Conservation (phyloP, 2,329 filamentous ascomycete genomes). For the Botrytis tulipae region DNA sequence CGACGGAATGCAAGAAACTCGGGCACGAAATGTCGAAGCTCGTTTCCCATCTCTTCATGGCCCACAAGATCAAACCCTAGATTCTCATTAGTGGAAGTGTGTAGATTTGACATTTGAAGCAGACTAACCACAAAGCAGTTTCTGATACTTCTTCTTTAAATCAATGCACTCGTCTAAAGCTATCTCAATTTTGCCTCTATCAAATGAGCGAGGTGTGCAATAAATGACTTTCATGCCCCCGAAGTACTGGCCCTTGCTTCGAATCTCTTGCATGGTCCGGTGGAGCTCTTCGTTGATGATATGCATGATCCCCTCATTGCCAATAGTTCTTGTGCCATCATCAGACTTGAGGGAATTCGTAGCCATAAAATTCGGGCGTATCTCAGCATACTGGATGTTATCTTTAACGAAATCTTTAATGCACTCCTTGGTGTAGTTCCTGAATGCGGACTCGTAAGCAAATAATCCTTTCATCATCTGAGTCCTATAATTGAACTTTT, state of each 20-base stretch:
- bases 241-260: slow-evolving; percentile 47
- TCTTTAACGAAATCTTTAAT: slow-evolving; percentile 62
- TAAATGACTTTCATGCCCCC: slow-evolving; percentile 70
- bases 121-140: slow-evolving; percentile 61
- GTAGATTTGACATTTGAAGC: not conserved
- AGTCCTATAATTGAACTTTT: slow-evolving; percentile 66
- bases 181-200: slow-evolving; percentile 45
- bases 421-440: slow-evolving; percentile 57
- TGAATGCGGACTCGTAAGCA: slow-evolving; percentile 63
- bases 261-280: slow-evolving; percentile 46
- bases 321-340: slow-evolving; percentile 52
- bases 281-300: slow-evolving; percentile 57
- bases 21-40: slow-evolving; percentile 54
- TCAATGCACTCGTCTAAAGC: slow-evolving; percentile 61
- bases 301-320: slow-evolving; percentile 58
- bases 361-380: slow-evolving; percentile 66
- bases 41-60: slow-evolving; percentile 61
- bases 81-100: not conserved
- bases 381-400: slow-evolving; percentile 69
- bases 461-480: slow-evolving; percentile 71
- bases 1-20: slow-evolving; percentile 57
- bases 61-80: slow-evolving; percentile 68
- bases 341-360: slow-evolving; percentile 59
- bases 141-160: slow-evolving; percentile 55
- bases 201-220: slow-evolving; percentile 64